These are phyloP conservation scores for Fraxinus greggii DNA, from an alignment of 305 asterid species.

Conservation along the genomic window DNA sequence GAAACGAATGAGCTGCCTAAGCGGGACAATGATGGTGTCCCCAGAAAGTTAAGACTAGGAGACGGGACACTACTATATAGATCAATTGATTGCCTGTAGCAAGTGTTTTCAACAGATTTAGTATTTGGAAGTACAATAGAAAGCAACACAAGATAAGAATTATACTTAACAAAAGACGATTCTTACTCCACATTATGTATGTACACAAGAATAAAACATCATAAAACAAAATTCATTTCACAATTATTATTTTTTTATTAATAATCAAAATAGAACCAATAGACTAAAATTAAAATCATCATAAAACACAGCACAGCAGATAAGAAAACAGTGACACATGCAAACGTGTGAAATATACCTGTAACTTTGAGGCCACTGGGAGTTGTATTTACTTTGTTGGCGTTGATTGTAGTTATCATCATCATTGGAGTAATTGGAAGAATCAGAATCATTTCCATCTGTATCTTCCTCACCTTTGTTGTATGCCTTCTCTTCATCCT, in stretches of 20 bases:
- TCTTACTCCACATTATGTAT: background rate
- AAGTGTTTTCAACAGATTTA: conserved; percentile 24
- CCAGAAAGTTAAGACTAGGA: conserved; percentile 74
- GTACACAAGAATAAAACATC: background rate
- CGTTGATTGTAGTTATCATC: conserved; percentile 38
- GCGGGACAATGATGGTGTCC: conserved; percentile 64
- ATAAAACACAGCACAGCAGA: background rate
- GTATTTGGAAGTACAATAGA: background rate
- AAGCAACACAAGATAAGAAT: background rate
- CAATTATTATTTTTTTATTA: background rate
- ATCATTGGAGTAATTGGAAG: conserved; percentile 48
- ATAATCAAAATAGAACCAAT: background rate
- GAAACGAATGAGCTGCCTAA: conserved; percentile 76
- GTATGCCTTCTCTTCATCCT: conserved; percentile 41
- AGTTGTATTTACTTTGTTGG: conserved; percentile 47
- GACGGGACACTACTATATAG: conserved; percentile 85
- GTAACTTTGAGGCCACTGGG: conserved; percentile 95
- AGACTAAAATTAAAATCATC: conserved; percentile 4
- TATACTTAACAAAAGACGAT: background rate
- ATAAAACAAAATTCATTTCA: background rate
- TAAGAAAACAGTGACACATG: background rate
- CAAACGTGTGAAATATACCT: conserved; percentile 37
- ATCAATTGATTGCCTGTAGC: conserved; percentile 85
- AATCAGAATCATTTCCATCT: conserved; percentile 63
- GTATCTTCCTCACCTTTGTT: conserved; percentile 40